phyloP scores from a whole-genome alignment of 805 yeast genomes.

The Myxozyma neglecta region DNA sequence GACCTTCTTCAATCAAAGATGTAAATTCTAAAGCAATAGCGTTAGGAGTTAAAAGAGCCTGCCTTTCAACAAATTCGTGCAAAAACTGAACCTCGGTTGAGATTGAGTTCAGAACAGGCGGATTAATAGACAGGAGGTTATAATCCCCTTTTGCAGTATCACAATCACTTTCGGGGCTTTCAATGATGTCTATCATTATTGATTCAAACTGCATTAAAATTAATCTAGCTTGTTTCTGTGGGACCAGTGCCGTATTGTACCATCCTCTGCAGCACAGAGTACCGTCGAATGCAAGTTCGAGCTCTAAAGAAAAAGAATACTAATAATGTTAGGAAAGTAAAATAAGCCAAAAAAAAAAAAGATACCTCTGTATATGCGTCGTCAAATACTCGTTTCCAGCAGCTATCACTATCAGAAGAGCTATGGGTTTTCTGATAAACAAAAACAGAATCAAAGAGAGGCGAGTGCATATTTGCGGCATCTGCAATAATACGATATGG shows the following conservation, averaged over 20 bases:
- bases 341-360: neutral
- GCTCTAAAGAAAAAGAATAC: conserved; percentile 26
- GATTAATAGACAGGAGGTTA: conserved; percentile 10
- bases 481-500: conserved; percentile 15
- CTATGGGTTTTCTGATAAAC: conserved; percentile 16
- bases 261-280: neutral
- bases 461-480: neutral
- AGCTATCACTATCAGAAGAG: too few relatives aligned
- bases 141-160: conserved; percentile 2
- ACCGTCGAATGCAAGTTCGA: conserved; percentile 14
- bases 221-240: conserved; percentile 23
- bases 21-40: conserved; percentile 31
- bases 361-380: conserved; percentile 17
- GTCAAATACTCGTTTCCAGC: conserved; percentile 14
- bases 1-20: conserved; percentile 4
- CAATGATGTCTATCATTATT: conserved; percentile 3
- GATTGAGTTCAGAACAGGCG: conserved; percentile 2
- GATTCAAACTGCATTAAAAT: conserved; percentile 26
- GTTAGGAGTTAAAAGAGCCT: conserved; percentile 20
- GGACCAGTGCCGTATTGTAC: conserved; percentile 5
- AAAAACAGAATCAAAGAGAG: conserved; percentile 30
- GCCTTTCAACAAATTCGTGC: conserved; percentile 32
- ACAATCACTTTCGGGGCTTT: neutral
- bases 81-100: conserved; percentile 12
- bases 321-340: neutral